These are phyloP conservation scores for Xylaria sp. DNA, from an alignment of 2,329 filamentous ascomycete species.

Conservation along the genomic window DNA sequence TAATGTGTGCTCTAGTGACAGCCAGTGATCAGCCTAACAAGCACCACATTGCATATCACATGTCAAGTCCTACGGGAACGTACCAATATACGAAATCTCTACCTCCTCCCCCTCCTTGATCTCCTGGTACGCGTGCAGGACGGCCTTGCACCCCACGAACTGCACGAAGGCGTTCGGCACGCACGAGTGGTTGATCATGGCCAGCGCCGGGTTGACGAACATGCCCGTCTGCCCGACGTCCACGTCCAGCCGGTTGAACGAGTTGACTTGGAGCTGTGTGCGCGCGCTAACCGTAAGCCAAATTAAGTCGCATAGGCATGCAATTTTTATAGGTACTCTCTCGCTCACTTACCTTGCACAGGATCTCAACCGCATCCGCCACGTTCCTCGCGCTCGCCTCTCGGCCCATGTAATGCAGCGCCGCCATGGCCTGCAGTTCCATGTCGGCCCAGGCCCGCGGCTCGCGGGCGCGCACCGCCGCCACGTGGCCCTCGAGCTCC, in stretches of 20 bases:
- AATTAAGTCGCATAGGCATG: background rate
- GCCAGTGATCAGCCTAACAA: conserved; percentile 1
- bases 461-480: conserved; percentile 38
- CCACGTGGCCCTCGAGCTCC: conserved; percentile 51
- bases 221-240: conserved; percentile 57
- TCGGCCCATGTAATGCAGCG: conserved; percentile 50
- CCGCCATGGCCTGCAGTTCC: conserved; percentile 52
- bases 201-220: conserved; percentile 58
- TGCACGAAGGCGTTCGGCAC: conserved; percentile 61
- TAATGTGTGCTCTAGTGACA: conserved; percentile 49
- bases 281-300: background rate
- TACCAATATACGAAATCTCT: conserved; percentile 64
- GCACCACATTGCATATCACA: background rate
- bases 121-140: conserved; percentile 51
- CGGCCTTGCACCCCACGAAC: conserved; percentile 54
- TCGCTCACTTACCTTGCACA: conserved; percentile 56
- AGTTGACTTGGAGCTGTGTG: conserved; percentile 62
- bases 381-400: conserved; percentile 42
- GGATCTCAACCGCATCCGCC: conserved; percentile 46
- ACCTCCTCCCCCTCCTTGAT: conserved; percentile 60
- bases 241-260: conserved; percentile 58
- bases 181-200: conserved; percentile 67
- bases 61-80: conserved; percentile 23
- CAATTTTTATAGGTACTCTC: too few relatives aligned
- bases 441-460: conserved; percentile 48